Evolutionary conservation across 2,329 filamentous ascomycete species (phyloP), one percentile per base, ranked within the genome.

Genomic region (Tolypocladium nubicola): DNA sequence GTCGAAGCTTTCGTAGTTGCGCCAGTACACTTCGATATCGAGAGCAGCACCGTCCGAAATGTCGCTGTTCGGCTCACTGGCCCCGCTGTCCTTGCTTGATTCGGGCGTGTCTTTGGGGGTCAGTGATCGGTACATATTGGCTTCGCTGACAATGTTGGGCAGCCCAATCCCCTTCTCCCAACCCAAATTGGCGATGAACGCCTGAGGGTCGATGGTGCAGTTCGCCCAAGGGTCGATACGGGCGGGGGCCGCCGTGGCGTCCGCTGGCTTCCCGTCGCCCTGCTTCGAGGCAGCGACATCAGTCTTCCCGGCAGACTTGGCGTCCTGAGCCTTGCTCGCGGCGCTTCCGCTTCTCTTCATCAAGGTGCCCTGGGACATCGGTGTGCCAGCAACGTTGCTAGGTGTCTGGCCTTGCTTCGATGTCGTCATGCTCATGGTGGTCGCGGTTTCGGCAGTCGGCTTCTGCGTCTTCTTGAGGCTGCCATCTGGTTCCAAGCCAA

Each of bases 81-180:
- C 68, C 4, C 79, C 78, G 62, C 78, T 79, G 57, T 86, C 82
- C 66, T 85, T 84, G 68, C 76, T 81, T 2, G 83, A 86, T 62
- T 85, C 83, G 0, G 83, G 84, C 9, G 84, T 86, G 64, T 86
- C 82, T 59, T 84, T 83, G 0, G 83, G 82, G 30, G 83, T 83
- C 57, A 80, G 71, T 1, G 79, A 76, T 23, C 78, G 77, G 63
- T 82, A 84, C 10, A 80, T 71, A 56, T 70, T 75, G 66, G 80
- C 76, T 60, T 85, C 80, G 14, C 75, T 74, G 56, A 83, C 77
- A 2, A 79, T 73, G 21, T 77, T 81, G 57, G 63, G 66, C 53
- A 71, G 60, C 16, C 71, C 66, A 45, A 59, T 56, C 30, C 57
- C 57, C 23, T 65, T 67, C 47, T 72, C 70, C 23, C 71, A 65